Base-by-base conservation (phyloP, 352 stramenopile genomes). In the Nannochloropsis limnetica region DNA sequence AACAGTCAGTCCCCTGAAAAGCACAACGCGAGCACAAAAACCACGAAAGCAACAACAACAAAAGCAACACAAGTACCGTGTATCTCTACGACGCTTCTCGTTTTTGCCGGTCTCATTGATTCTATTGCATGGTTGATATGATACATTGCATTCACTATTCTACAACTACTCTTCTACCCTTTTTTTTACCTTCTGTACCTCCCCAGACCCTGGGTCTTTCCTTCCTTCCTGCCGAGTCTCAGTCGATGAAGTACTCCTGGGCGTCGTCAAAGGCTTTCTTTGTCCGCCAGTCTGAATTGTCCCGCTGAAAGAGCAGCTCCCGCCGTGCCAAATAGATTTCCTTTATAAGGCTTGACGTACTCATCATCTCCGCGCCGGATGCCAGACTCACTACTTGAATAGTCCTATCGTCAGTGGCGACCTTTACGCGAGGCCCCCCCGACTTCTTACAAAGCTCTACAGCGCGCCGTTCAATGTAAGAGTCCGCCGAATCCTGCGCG, bases 261-360 rank as follows among this genome's bases (percentile, higher is more conserved):
- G 61, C 61, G 22, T 74, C 61, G 25, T 74, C 61, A 74, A 74
- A 74, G 61, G 61, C n/a, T 20, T 74, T 74, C 61, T 25, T 74
- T 74, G 61, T 28, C 25, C 61, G 61, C 61, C 61, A 74, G 25
- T 74, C 61, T 74, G 61, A 31, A 15, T 29, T 29, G 22, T 74
- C 61, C 25, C 61, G 3, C 8, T 74, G 61, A 29, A 74, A 74
- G 8, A 74, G 61, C n/a, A 74, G 61, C 61, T 74, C 61, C 11
- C 61, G n/a, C n/a, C 61, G 15, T 14, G 61, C 61, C 61, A 74
- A 20, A 20, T 74, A 74, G 15, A 74, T 74, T 20, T 74, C 61
- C 11, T 29, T 25, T 0, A 74, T 74, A 6, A 74, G 61, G 22
- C 61, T 74, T 9, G 9, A 23, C 3, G 61, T 74, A 22, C 11